phyloP scores from a whole-genome alignment of 177 flowering plant genomes.

The Vitis hybrid region DNA sequence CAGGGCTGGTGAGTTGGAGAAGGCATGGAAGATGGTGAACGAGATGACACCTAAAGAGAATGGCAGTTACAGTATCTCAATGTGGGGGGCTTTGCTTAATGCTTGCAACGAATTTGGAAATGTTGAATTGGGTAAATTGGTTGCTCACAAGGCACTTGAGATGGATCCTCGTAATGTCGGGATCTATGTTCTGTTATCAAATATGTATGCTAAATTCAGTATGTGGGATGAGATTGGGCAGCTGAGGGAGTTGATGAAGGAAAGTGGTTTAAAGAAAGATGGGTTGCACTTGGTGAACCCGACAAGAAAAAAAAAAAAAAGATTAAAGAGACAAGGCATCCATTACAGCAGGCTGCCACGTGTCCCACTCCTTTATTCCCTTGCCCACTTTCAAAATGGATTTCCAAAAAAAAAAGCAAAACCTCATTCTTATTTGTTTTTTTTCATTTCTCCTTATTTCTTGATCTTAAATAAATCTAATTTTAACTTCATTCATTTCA shows the following conservation, averaged over 20 bases:
- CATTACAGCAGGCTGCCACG: too few species aligned
- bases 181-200: constrained; percentile 53
- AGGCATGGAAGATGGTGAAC: constrained; percentile 52
- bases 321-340: too few species aligned
- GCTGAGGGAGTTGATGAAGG: constrained; percentile 52
- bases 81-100: constrained; percentile 73
- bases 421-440: too few species aligned
- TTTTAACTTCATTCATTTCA: too few species aligned
- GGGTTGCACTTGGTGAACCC: background rate
- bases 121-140: constrained; percentile 57
- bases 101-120: constrained; percentile 54
- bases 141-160: constrained; percentile 65
- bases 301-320: too few species aligned
- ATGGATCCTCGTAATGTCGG: constrained; percentile 65
- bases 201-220: constrained; percentile 56
- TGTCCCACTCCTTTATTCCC: too few species aligned
- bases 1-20: constrained; percentile 67
- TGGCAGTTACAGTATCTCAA: constrained; percentile 27
- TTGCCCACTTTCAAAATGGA: too few species aligned
- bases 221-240: constrained; percentile 69
- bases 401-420: too few species aligned
- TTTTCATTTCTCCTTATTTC: too few species aligned
- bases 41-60: constrained; percentile 30
- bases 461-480: too few species aligned
- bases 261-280: constrained; percentile 54